Percentiles rank a stretch among this genome's conserved stretches.
Evolutionary conservation across 179 eudicot genomes (phyloP).

Genomic region (Pouteria campechiana): DNA sequence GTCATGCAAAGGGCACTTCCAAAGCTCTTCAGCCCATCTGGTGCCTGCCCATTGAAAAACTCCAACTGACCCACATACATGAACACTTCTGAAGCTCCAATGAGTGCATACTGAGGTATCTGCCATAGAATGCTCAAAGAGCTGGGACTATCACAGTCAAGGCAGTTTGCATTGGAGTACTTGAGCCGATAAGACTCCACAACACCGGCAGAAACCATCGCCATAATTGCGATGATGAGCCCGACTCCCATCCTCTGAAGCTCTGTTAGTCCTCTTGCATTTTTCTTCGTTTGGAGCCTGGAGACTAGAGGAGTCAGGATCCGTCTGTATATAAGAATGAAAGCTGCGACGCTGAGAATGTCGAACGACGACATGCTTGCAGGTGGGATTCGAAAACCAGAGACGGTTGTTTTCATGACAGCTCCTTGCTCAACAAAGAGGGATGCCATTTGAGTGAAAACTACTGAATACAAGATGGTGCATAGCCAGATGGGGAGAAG

Average conservation of each 20-base stretch:
- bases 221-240: constrained; percentile 42
- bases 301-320: constrained; percentile 37
- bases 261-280: constrained; percentile 35
- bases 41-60: constrained; percentile 70
- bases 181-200: constrained; percentile 44
- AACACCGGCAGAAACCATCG: constrained; percentile 56
- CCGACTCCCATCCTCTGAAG: constrained; percentile 77
- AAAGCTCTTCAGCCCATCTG: constrained; percentile 70
- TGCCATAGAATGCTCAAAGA: constrained; percentile 59
- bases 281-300: constrained; percentile 14
- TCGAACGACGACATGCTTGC: constrained; percentile 74
- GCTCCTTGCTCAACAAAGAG: constrained; percentile 81
- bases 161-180: constrained; percentile 10
- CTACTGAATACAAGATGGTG: constrained; percentile 66
- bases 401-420: constrained; percentile 38
- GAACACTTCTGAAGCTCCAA: constrained; percentile 69
- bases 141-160: constrained; percentile 17
- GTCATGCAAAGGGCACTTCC: constrained; percentile 83
- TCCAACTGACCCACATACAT: constrained; percentile 79
- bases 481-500: constrained; percentile 68
- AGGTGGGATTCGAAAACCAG: constrained; percentile 49
- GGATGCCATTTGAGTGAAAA: constrained; percentile 78
- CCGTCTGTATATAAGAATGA: constrained; percentile 39
- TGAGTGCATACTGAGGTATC: constrained; percentile 57
- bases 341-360: constrained; percentile 41